phyloP scores from a whole-genome alignment of 495 filamentous ascomycete genomes.

The Neurospora tetrasperma region DNA sequence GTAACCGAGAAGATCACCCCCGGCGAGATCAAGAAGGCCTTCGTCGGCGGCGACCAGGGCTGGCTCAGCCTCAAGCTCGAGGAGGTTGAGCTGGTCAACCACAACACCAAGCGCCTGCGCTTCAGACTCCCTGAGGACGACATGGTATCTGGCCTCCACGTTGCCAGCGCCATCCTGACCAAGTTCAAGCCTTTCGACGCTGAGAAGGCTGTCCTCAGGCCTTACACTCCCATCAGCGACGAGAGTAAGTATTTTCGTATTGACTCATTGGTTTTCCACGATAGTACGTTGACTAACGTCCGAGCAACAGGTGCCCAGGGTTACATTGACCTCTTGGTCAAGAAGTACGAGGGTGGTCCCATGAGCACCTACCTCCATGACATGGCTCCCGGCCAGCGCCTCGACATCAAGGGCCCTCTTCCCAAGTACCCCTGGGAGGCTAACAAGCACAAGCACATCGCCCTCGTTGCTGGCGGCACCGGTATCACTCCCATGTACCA shows the following conservation, averaged over 20 bases:
- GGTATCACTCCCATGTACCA: constrained; percentile 93
- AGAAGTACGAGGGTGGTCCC: constrained; percentile 77
- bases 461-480: constrained; percentile 87
- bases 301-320: constrained; percentile 49
- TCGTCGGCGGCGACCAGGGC: constrained; percentile 80
- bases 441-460: constrained; percentile 93
- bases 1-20: constrained; percentile 13
- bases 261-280: not conserved
- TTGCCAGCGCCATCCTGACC: constrained; percentile 79
- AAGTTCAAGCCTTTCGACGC: constrained; percentile 70
- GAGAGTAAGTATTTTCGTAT: constrained; percentile 47
- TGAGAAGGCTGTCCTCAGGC: constrained; percentile 76
- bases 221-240: constrained; percentile 86
- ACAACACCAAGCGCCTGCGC: constrained; percentile 82
- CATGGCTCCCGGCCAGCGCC: constrained; percentile 65
- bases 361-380: constrained; percentile 85
- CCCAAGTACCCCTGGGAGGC: constrained; percentile 85
- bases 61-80: constrained; percentile 73
- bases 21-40: constrained; percentile 41
- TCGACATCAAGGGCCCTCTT: constrained; percentile 89
- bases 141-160: constrained; percentile 65
- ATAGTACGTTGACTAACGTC: not conserved
- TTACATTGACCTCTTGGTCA: constrained; percentile 80
- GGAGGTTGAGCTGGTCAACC: constrained; percentile 64
- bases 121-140: constrained; percentile 79